phyloP scores from a whole-genome alignment of 1,284 basidiomycete genomes.

The Anthracocystis setariae region DNA sequence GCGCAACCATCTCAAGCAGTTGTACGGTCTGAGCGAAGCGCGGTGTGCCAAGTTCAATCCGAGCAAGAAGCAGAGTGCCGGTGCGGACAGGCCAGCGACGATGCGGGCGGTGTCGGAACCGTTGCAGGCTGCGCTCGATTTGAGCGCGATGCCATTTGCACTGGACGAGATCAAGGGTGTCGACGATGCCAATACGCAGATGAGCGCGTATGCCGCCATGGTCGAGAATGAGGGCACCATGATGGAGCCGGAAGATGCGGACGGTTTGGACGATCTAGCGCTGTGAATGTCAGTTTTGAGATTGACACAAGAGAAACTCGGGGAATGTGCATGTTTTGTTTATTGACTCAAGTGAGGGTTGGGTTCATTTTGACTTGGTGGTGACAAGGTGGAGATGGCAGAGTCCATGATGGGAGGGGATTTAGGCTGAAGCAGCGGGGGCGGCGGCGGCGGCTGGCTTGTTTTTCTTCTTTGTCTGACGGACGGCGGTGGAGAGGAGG shows the following conservation, averaged over 20 bases:
- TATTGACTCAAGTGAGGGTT: no score
- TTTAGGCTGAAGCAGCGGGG: slow-evolving; percentile 29
- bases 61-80: slow-evolving; percentile 51
- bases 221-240: slow-evolving; percentile 53
- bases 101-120: slow-evolving; percentile 44
- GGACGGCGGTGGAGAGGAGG: slow-evolving; percentile 79
- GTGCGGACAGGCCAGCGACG: slow-evolving; percentile 47
- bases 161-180: slow-evolving; percentile 29
- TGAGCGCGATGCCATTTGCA: slow-evolving; percentile 34
- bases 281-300: slow-evolving; percentile 7
- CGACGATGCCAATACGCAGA: slow-evolving; percentile 47
- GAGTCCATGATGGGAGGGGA: background rate
- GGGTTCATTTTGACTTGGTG: no score
- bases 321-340: no score
- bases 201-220: slow-evolving; percentile 46
- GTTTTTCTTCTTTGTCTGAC: slow-evolving; percentile 92
- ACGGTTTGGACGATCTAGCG: slow-evolving; percentile 39
- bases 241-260: slow-evolving; percentile 52
- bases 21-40: slow-evolving; percentile 57
- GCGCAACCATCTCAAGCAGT: slow-evolving; percentile 58
- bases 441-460: slow-evolving; percentile 25
- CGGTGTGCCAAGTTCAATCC: slow-evolving; percentile 57
- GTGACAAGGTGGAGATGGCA: no score
- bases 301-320: no score
- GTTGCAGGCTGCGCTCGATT: slow-evolving; percentile 43